Percentiles rank a stretch among this genome's conserved stretches.
phyloP scores from a whole-genome alignment of 2,329 filamentous ascomycete genomes.

The Mollisia scopiformis region DNA sequence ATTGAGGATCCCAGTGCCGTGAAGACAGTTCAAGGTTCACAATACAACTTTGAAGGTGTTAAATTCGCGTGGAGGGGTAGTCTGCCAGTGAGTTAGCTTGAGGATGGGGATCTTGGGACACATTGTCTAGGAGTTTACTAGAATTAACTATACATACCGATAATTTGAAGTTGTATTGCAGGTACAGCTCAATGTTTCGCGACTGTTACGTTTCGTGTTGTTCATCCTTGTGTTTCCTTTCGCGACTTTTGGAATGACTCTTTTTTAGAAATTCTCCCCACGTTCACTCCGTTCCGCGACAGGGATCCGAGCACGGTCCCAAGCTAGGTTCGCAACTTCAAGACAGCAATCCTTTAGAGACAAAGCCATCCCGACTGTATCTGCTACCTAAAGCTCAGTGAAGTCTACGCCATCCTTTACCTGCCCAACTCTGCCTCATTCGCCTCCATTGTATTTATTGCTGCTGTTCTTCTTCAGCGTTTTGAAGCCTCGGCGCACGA shows the following conservation, averaged over 20 bases:
- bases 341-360: not conserved
- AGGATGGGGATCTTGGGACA: not conserved
- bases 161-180: not conserved
- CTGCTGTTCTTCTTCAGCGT: not conserved
- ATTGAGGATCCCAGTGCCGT: not conserved
- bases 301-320: not conserved
- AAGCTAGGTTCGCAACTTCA: not conserved
- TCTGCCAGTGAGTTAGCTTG: not conserved
- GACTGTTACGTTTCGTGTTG: not conserved
- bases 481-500: conserved; percentile 3
- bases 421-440: not conserved
- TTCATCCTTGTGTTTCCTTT: not conserved
- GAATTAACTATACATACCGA: not conserved
- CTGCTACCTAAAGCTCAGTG: not conserved
- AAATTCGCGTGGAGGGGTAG: not conserved
- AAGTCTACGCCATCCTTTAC: conserved; percentile 1
- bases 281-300: not conserved
- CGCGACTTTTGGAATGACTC: no score
- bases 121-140: not conserved
- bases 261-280: not conserved
- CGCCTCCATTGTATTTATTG: not conserved
- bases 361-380: not conserved
- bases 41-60: not conserved
- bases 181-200: not conserved
- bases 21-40: not conserved